These are phyloP conservation scores for Scutellaria galericulata DNA, from an alignment of 257 asterid species.

Conservation along the genomic window DNA sequence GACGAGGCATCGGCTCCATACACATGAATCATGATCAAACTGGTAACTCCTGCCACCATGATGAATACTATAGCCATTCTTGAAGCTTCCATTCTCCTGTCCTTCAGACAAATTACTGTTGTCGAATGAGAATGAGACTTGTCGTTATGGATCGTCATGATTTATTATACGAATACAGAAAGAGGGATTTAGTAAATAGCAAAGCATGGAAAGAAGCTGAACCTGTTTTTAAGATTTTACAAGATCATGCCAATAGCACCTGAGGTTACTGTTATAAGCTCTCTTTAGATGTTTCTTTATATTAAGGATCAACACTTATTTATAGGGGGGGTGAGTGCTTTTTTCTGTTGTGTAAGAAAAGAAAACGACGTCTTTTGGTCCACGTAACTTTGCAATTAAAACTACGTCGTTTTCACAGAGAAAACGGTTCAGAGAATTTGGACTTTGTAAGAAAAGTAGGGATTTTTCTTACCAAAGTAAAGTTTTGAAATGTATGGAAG, in stretches of 20 bases:
- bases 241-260: slow-evolving; percentile 39
- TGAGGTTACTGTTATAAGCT: slow-evolving; percentile 33
- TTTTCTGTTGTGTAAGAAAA: not conserved
- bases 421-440: too few relatives aligned
- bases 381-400: too few relatives aligned
- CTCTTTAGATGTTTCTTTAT: slow-evolving; percentile 42
- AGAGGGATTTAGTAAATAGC: not conserved
- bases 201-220: slow-evolving; percentile 36
- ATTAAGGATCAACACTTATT: not conserved
- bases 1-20: slow-evolving; percentile 26
- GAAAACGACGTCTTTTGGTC: too few relatives aligned
- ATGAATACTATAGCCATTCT: slow-evolving; percentile 32
- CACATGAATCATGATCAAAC: slow-evolving; percentile 31
- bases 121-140: slow-evolving; percentile 24
- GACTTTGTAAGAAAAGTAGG: too few relatives aligned
- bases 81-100: slow-evolving; percentile 40
- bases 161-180: not conserved
- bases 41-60: slow-evolving; percentile 10
- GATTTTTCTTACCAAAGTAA: slow-evolving; percentile 23
- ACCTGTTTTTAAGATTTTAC: slow-evolving; percentile 8
- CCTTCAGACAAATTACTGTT: not conserved
- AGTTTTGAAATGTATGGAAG: slow-evolving; percentile 27
- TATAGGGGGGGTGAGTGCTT: not conserved
- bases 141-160: slow-evolving; percentile 8
- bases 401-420: too few relatives aligned